These are phyloP conservation scores for Raphidocelis subcapitata DNA, from an alignment of 139 green algal genomes.

Conservation along the genomic window DNA sequence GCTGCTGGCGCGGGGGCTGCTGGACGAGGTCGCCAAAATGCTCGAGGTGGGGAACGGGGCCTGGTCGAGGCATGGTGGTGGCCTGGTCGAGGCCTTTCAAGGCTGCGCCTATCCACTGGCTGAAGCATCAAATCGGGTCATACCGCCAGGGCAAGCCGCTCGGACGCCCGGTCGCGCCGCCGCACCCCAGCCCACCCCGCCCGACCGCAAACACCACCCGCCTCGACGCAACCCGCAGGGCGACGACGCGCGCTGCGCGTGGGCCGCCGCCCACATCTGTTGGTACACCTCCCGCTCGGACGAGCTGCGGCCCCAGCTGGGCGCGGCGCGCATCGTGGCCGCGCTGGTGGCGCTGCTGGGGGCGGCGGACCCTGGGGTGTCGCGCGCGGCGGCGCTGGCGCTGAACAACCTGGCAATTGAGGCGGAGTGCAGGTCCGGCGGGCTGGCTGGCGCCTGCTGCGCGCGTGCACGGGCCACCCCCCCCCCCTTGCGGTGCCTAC, in stretches of 20 bases:
- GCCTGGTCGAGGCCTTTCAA: no score
- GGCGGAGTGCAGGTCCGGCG: not conserved
- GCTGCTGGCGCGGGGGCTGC: not conserved
- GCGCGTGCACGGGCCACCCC: no score
- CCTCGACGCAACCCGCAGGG: no score
- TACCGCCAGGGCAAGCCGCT: no score
- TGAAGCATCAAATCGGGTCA: no score
- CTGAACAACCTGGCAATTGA: slow-evolving; percentile 20
- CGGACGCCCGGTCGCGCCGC: no score
- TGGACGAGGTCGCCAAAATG: not conserved
- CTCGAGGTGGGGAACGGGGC: not conserved
- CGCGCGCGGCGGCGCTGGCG: slow-evolving; percentile 18
- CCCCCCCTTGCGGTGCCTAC: no score
- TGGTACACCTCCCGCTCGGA: slow-evolving; percentile 21
- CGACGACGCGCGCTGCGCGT: not conserved
- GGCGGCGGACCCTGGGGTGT: not conserved
- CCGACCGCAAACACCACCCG: no score
- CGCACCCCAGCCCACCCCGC: no score
- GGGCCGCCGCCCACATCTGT: not conserved
- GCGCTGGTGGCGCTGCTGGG: slow-evolving; percentile 14
- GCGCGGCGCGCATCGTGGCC: slow-evolving; percentile 2
- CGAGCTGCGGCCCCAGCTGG: not conserved
- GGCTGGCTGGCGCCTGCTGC: no score
- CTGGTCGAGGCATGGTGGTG: no score
- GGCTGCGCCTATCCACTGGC: no score